These are phyloP conservation scores for Wickerhamomyces subpelliculosus DNA, from an alignment of 805 yeast species.

Conservation along the genomic window DNA sequence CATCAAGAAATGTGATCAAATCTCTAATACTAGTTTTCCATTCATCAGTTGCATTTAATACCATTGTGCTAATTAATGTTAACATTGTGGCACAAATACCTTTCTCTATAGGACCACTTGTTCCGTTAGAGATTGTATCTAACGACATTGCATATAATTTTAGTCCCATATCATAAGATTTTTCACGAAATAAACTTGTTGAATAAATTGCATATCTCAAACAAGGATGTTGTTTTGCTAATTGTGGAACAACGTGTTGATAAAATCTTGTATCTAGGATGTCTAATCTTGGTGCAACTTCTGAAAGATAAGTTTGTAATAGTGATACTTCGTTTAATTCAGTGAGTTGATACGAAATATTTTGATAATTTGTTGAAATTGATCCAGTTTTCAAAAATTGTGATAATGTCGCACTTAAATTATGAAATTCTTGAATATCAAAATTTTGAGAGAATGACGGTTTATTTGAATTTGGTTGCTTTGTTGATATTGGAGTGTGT, in stretches of 20 bases:
- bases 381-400: neutral
- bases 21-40: neutral
- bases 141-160: neutral
- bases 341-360: neutral
- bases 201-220: constrained; percentile 5
- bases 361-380: neutral
- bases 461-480: too few relatives aligned
- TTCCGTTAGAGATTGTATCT: neutral
- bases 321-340: constrained; percentile 3
- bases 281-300: constrained; percentile 4
- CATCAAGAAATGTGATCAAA: neutral
- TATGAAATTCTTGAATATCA: neutral
- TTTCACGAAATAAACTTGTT: neutral
- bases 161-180: neutral
- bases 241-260: neutral
- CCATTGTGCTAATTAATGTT: neutral
- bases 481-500: neutral
- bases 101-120: neutral
- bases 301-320: constrained; percentile 3
- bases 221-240: constrained; percentile 2
- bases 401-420: neutral
- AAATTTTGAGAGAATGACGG: neutral
- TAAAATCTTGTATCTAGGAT: constrained; percentile 1
- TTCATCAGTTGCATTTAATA: neutral
- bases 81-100: neutral